Percentiles rank a stretch among this genome's conserved stretches.
Conservation (phyloP, 2,329 filamentous ascomycete species). For the Cadophora malorum region DNA sequence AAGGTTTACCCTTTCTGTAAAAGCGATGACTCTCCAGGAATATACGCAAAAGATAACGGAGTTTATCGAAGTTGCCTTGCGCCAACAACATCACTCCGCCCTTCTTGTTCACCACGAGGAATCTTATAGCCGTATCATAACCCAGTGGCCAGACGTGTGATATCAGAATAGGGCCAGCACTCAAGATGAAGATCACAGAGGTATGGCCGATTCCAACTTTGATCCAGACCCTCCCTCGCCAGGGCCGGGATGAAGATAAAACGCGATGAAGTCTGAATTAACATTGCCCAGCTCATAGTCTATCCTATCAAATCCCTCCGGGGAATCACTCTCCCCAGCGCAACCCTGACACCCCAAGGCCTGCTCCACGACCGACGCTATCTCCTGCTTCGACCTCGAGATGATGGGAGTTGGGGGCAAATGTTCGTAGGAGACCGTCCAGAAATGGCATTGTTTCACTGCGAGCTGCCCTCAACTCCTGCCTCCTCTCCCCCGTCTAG, state of each 20-base stretch:
- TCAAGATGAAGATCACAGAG: constrained; percentile 32
- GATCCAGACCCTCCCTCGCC: neutral
- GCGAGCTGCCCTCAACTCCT: constrained; percentile 44
- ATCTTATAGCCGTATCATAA: neutral
- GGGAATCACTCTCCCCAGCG: constrained; percentile 58
- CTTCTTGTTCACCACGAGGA: neutral
- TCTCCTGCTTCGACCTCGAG: constrained; percentile 65
- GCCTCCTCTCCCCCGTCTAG: constrained; percentile 28
- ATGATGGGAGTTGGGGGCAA: constrained; percentile 52
- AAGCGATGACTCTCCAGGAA: neutral
- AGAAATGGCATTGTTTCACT: constrained; percentile 67
- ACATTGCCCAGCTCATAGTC: constrained; percentile 60
- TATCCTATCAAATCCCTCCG: constrained; percentile 77
- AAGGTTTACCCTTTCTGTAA: neutral
- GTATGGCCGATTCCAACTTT: neutral
- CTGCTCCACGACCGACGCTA: constrained; percentile 70
- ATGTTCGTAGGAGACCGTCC: constrained; percentile 65
- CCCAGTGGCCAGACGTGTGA: neutral
- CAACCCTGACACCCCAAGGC: constrained; percentile 62
- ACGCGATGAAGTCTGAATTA: neutral
- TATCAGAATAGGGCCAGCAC: neutral
- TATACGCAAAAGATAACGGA: neutral
- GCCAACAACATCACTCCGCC: neutral
- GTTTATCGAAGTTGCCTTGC: neutral
- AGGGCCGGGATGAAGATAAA: neutral